phyloP scores from a whole-genome alignment of 2,329 filamentous ascomycete genomes.

The Diaporthe vexans region DNA sequence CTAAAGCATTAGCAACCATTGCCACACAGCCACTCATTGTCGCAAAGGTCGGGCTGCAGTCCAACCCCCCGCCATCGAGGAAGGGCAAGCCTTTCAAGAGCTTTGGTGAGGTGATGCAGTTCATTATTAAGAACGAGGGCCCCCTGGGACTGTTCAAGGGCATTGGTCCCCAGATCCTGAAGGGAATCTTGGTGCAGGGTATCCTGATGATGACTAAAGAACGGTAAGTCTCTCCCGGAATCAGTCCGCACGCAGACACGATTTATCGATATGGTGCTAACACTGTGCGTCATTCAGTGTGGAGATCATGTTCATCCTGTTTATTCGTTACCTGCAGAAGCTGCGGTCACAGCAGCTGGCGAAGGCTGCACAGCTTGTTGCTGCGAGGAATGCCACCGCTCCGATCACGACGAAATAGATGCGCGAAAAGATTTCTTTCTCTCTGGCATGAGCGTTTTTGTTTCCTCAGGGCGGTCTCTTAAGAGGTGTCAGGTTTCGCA shows the following conservation, averaged over 20 bases:
- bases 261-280: background rate
- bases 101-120: slow-evolving; percentile 94
- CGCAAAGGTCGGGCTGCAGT: slow-evolving; percentile 96
- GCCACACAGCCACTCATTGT: slow-evolving; percentile 96
- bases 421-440: background rate
- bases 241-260: background rate
- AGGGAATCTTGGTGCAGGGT: slow-evolving; percentile 93
- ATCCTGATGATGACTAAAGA: slow-evolving; percentile 99
- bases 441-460: slow-evolving; percentile 16
- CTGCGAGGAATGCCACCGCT: slow-evolving; percentile 64
- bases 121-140: slow-evolving; percentile 92
- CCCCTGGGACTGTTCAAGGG: slow-evolving; percentile 92
- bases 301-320: slow-evolving; percentile 87
- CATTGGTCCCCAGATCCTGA: slow-evolving; percentile 92
- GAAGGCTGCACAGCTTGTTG: slow-evolving; percentile 74
- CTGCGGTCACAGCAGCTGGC: slow-evolving; percentile 78
- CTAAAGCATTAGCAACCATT: slow-evolving; percentile 92
- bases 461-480: background rate
- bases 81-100: slow-evolving; percentile 93
- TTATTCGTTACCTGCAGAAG: slow-evolving; percentile 85
- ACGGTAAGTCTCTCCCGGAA: slow-evolving; percentile 67
- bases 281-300: slow-evolving; percentile 67
- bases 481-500: background rate
- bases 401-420: slow-evolving; percentile 50
- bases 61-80: slow-evolving; percentile 85